These are phyloP conservation scores for Aspergillus spinulosporus DNA, from an alignment of 2,329 filamentous ascomycete species.

Conservation along the genomic window DNA sequence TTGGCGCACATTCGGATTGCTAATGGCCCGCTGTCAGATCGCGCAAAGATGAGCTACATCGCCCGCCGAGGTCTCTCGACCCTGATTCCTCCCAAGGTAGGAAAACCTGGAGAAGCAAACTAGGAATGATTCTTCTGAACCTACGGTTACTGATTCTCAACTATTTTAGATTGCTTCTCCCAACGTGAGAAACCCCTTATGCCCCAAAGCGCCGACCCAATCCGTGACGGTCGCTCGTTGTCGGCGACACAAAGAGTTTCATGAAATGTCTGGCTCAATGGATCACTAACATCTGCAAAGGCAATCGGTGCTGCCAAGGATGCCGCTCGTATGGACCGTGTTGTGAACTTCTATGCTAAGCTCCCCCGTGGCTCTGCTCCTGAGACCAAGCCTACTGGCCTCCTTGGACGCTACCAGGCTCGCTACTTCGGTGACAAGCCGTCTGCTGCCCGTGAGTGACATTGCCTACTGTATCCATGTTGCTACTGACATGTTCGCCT, in stretches of 20 bases:
- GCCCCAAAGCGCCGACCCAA: conserved; percentile 20
- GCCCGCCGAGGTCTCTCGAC: conserved; percentile 90
- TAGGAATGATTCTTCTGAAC: conserved; percentile 12
- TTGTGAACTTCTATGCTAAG: conserved; percentile 98
- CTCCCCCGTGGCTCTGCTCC: conserved; percentile 91
- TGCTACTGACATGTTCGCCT: conserved; percentile 16
- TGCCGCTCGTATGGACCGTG: conserved; percentile 95
- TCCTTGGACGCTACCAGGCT: conserved; percentile 82
- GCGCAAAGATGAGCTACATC: conserved; percentile 83
- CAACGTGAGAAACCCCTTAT: conserved; percentile 34
- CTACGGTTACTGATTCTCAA: conserved; percentile 39
- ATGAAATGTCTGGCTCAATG: conserved; percentile 15
- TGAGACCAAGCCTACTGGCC: conserved; percentile 75
- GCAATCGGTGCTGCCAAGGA: conserved; percentile 92
- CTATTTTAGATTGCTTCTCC: conserved; percentile 38
- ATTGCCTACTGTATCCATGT: not conserved
- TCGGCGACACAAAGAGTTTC: conserved; percentile 9
- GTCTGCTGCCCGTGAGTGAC: conserved; percentile 76
- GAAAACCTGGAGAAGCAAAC: conserved; percentile 27
- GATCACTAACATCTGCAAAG: conserved; percentile 55
- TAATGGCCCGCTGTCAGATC: conserved; percentile 28
- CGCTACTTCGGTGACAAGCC: conserved; percentile 94
- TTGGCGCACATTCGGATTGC: conserved; percentile 13
- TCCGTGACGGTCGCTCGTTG: conserved; percentile 27
- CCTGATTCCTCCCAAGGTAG: conserved; percentile 98